These are phyloP conservation scores for Cephaloascus fragrans DNA, from an alignment of 805 yeast species.

Conservation along the genomic window DNA sequence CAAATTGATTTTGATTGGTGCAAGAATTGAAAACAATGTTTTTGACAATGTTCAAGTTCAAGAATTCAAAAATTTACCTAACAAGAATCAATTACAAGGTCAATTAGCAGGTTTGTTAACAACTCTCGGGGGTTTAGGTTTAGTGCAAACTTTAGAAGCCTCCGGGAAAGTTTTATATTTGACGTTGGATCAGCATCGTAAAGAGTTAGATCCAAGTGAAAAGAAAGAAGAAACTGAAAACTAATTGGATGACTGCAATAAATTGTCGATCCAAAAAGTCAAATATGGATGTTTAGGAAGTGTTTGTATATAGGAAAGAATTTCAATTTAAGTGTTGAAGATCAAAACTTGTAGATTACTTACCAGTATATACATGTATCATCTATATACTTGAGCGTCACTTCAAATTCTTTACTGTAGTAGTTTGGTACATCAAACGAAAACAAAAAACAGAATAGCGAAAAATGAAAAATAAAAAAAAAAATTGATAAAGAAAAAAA, in stretches of 20 bases:
- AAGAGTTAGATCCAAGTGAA: slow-evolving; percentile 20
- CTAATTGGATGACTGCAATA: slow-evolving; percentile 4
- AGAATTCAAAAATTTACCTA: slow-evolving; percentile 64
- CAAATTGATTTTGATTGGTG: slow-evolving; percentile 76
- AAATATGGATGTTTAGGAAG: no score
- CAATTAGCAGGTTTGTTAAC: slow-evolving; percentile 79
- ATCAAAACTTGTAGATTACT: no score
- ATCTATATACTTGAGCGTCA: no score
- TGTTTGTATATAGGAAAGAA: no score
- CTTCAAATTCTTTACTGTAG: no score
- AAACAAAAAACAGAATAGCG: no score
- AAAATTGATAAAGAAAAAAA: no score
- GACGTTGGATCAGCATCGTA: slow-evolving; percentile 58
- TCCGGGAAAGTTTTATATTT: slow-evolving; percentile 61
- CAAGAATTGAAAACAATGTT: slow-evolving; percentile 58
- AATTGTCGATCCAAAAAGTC: no score
- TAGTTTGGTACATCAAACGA: no score
- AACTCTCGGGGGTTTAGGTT: slow-evolving; percentile 81
- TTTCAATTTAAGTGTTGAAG: no score
- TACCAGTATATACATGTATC: no score
- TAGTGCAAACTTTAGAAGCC: slow-evolving; percentile 71
- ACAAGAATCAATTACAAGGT: slow-evolving; percentile 60
- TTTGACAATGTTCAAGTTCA: slow-evolving; percentile 43
- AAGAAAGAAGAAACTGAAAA: slow-evolving; percentile 2
- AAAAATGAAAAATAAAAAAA: no score